Conservation (phyloP, 1,284 basidiomycete species). For the Marasmius sp. region DNA sequence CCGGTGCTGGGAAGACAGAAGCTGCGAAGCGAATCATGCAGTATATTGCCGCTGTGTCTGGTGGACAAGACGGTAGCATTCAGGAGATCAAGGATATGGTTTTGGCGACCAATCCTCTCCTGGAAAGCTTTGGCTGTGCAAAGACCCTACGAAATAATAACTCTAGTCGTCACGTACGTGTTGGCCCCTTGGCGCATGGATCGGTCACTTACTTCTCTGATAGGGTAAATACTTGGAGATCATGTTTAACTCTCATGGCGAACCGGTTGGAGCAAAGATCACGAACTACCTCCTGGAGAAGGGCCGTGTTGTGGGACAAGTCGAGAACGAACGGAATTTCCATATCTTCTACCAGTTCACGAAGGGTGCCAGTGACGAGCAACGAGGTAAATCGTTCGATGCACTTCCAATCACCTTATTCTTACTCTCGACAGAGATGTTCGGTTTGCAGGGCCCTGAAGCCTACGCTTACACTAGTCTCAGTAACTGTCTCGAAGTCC, state of each 20-base stretch:
- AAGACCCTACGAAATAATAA: constrained; percentile 99
- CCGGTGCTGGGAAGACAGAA: constrained; percentile 96
- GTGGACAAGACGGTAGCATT: constrained; percentile 82
- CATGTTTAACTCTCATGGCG: constrained; percentile 93
- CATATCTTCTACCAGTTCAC: constrained; percentile 99
- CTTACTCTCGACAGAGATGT: constrained; percentile 65
- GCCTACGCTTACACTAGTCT: constrained; percentile 92
- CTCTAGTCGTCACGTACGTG: constrained; percentile 91
- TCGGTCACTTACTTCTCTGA: constrained; percentile 5
- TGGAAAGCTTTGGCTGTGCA: constrained; percentile 99
- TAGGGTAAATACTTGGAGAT: constrained; percentile 99
- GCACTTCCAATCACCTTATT: neutral
- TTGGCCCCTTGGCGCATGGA: neutral
- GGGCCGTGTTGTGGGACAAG: constrained; percentile 95
- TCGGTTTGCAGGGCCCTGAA: constrained; percentile 96
- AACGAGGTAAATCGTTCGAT: constrained; percentile 64
- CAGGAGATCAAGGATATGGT: constrained; percentile 99
- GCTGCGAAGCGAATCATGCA: constrained; percentile 99
- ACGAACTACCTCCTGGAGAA: constrained; percentile 99
- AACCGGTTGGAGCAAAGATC: constrained; percentile 96
- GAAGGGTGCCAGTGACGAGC: constrained; percentile 87
- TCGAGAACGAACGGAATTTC: constrained; percentile 96
- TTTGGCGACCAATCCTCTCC: constrained; percentile 95
- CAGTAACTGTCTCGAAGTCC: constrained; percentile 91
- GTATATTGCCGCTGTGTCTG: constrained; percentile 97